phyloP scores from a whole-genome alignment of 208 protist genomes.

The Acanthamoeba triangularis region DNA sequence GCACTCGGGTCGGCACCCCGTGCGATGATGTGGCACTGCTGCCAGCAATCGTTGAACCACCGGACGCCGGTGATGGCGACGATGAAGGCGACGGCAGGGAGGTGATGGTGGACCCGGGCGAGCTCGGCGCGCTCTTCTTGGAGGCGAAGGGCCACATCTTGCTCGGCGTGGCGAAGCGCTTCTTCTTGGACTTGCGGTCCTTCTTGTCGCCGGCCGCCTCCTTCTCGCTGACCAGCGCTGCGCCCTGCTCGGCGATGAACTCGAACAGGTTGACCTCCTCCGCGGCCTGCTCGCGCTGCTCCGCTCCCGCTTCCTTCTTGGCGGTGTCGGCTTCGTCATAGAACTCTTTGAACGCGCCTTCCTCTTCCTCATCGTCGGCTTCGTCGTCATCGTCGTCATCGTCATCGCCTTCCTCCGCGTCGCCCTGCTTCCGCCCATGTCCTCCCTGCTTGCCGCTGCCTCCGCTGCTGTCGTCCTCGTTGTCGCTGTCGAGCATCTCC shows the following conservation, averaged over 20 bases:
- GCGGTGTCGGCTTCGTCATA: not conserved
- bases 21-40: not conserved
- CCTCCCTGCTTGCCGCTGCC: not conserved
- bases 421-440: not conserved
- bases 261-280: conserved; percentile 63
- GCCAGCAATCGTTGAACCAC: not conserved
- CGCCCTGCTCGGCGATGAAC: conserved; percentile 53
- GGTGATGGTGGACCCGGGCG: not conserved
- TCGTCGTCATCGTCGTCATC: conserved; percentile 22
- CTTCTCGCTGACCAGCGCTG: not conserved
- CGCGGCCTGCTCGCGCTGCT: not conserved
- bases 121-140: not conserved
- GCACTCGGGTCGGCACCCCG: not conserved
- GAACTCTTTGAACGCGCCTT: conserved; percentile 6
- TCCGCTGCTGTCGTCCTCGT: not conserved
- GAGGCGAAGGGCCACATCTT: conserved; percentile 42
- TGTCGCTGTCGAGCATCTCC: conserved; percentile 38
- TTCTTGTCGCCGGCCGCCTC: not conserved
- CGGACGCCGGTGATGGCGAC: not conserved
- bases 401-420: not conserved
- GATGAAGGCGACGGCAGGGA: not conserved
- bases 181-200: not conserved
- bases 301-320: not conserved
- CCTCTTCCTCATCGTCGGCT: not conserved
- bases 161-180: conserved; percentile 53